Evolutionary conservation across 345 rosid genomes (phyloP).

Genomic region (Euphorbia lathyris): DNA sequence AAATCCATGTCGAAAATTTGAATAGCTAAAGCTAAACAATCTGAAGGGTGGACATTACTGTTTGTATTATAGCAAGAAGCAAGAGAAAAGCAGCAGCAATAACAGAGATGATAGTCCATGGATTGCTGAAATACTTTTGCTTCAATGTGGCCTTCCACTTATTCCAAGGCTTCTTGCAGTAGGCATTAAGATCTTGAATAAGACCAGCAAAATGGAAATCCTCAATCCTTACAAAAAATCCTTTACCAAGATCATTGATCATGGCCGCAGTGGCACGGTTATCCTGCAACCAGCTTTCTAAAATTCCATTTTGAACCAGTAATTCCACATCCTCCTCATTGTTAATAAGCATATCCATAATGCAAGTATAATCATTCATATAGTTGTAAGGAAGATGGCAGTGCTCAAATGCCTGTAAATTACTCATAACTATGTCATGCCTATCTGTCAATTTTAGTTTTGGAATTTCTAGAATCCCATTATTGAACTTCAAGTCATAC

Average conservation of each 20-base stretch:
- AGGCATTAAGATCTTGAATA: background rate
- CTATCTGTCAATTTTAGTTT: background rate
- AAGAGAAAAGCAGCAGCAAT: background rate
- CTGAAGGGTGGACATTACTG: background rate
- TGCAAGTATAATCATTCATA: background rate
- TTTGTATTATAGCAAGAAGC: background rate
- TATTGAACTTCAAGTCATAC: background rate
- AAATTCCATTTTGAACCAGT: background rate
- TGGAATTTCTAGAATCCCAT: background rate
- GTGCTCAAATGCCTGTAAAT: background rate
- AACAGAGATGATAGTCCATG: background rate
- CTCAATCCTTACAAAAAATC: background rate
- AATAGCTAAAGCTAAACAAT: background rate
- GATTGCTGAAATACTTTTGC: background rate
- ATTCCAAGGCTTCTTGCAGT: background rate
- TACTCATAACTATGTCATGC: background rate
- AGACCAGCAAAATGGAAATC: background rate
- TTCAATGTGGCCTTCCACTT: background rate
- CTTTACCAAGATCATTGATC: background rate
- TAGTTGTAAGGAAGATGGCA: background rate
- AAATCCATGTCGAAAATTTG: background rate
- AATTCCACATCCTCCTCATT: background rate
- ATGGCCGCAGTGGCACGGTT: background rate
- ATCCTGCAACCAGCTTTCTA: conserved; percentile 5
- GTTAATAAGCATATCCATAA: background rate